Evolutionary conservation across 2,329 filamentous ascomycete genomes (phyloP).

Genomic region (Sporothrix pallida): DNA sequence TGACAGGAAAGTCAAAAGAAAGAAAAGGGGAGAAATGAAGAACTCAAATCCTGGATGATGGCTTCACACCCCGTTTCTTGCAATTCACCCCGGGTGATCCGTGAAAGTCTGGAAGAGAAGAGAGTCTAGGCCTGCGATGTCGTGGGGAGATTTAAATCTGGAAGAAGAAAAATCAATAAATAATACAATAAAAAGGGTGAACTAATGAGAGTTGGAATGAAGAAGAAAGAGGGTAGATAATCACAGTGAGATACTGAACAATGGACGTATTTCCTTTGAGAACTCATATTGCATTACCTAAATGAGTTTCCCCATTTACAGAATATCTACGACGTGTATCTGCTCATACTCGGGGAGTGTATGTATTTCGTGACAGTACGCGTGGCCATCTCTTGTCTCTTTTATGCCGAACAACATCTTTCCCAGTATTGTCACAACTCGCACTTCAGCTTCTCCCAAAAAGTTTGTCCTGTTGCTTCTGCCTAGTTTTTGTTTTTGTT

Average conservation of each 20-base stretch:
- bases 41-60: slow-evolving; percentile 31
- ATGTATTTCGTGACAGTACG: not conserved
- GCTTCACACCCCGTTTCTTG: slow-evolving; percentile 29
- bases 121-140: not conserved
- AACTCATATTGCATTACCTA: no score
- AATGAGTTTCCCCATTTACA: no score
- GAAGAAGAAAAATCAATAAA: not conserved
- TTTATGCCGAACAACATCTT: not conserved
- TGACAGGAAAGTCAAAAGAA: no score
- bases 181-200: not conserved
- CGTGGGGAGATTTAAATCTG: no score
- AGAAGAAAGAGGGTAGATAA: not conserved
- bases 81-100: slow-evolving; percentile 22
- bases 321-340: no score
- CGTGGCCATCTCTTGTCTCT: not conserved
- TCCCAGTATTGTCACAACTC: not conserved
- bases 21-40: not conserved
- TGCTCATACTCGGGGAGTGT: not conserved
- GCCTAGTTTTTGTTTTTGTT: not conserved
- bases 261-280: no score
- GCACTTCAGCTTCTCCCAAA: no score
- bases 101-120: not conserved
- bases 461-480: no score
- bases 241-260: no score
- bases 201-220: not conserved